Conservation (phyloP, 2,329 filamentous ascomycete species). For the Neodidymelliopsis sp. region DNA sequence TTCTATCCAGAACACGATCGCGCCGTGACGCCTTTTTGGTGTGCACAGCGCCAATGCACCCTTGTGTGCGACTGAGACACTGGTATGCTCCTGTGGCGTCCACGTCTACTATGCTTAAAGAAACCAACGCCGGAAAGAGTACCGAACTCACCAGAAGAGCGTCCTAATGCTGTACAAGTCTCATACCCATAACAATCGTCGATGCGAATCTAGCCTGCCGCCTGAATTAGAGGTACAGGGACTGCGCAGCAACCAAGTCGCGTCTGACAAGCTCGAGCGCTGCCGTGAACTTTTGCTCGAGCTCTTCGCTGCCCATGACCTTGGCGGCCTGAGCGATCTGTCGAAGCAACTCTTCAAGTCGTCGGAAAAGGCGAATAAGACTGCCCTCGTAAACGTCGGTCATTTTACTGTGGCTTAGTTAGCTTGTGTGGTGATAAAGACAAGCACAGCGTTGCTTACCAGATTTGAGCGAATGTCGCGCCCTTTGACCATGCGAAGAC, state of each 20-base stretch:
- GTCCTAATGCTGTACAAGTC: slow-evolving; percentile 21
- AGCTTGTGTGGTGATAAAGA: neutral
- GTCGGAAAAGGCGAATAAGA: slow-evolving; percentile 92
- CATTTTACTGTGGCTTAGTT: slow-evolving; percentile 79
- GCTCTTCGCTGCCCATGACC: slow-evolving; percentile 96
- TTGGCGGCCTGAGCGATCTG: slow-evolving; percentile 96
- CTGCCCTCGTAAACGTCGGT: slow-evolving; percentile 98
- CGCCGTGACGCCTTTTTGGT: slow-evolving; percentile 23
- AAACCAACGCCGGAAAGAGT: slow-evolving; percentile 23
- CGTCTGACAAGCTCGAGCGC: slow-evolving; percentile 85
- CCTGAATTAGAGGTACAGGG: slow-evolving; percentile 73
- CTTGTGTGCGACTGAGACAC: slow-evolving; percentile 28
- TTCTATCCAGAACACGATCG: slow-evolving; percentile 35
- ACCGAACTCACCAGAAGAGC: slow-evolving; percentile 24
- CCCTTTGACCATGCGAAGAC: slow-evolving; percentile 92
- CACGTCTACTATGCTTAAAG: slow-evolving; percentile 22
- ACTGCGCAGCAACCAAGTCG: slow-evolving; percentile 95
- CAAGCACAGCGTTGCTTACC: slow-evolving; percentile 66
- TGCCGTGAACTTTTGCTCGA: slow-evolving; percentile 90
- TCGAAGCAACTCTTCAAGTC: slow-evolving; percentile 89
- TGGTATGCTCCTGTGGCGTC: slow-evolving; percentile 23
- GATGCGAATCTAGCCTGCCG: slow-evolving; percentile 4
- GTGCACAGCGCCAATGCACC: slow-evolving; percentile 26
- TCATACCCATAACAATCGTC: slow-evolving; percentile 9
- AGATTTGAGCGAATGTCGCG: slow-evolving; percentile 89